Percentiles rank a stretch among this genome's conserved stretches.
Conservation (phyloP, 2,329 filamentous ascomycete species). For the Paecilomyces sp. region DNA sequence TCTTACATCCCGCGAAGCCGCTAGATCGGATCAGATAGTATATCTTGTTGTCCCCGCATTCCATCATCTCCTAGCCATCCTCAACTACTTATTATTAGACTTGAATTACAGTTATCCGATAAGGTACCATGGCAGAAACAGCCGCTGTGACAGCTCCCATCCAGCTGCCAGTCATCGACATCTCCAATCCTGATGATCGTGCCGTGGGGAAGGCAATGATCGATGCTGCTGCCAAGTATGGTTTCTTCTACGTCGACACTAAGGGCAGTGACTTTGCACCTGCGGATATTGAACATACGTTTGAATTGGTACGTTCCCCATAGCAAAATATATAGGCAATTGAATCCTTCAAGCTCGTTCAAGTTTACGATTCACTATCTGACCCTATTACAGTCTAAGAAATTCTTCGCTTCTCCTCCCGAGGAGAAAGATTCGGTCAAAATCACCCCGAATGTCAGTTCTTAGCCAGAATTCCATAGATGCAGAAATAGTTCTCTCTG, state of each 20-base stretch:
- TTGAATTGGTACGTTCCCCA: constrained; percentile 56
- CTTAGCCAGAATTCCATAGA: neutral
- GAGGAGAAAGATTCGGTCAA: constrained; percentile 68
- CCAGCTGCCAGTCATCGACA: constrained; percentile 74
- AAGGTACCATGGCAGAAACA: neutral
- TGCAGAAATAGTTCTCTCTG: neutral
- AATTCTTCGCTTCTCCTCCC: constrained; percentile 63
- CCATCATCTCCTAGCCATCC: neutral
- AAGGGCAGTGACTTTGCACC: constrained; percentile 61
- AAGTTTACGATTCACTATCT: neutral
- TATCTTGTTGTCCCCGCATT: neutral
- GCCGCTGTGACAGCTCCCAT: constrained; percentile 15
- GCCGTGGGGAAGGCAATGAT: constrained; percentile 63
- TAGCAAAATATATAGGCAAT: too few relatives aligned
- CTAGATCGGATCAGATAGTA: neutral
- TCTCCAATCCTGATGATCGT: constrained; percentile 55
- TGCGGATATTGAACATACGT: constrained; percentile 61
- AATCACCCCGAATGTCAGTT: constrained; percentile 56
- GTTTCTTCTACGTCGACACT: constrained; percentile 85
- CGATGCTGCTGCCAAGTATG: constrained; percentile 71
- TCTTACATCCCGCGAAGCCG: neutral
- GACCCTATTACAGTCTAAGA: constrained; percentile 49
- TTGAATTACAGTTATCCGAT: neutral
- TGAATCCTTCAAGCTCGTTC: too few relatives aligned
- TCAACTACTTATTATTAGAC: neutral